Evolutionary conservation across 2,329 filamentous ascomycete genomes (phyloP).

Genomic region (Hymenoscyphus fructigenus): DNA sequence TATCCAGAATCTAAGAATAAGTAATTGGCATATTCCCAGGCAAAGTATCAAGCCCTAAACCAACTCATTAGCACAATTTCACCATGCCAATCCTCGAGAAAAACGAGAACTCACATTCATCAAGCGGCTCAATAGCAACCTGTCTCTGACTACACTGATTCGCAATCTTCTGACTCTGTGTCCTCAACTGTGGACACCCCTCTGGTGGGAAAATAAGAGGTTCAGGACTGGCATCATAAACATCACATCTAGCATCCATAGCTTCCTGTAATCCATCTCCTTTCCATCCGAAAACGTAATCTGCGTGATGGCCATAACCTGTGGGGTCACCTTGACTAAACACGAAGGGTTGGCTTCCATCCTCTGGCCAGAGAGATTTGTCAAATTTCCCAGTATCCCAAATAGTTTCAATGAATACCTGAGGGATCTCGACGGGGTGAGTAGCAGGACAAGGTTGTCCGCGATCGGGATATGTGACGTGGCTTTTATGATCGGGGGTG

Average conservation of each 20-base stretch:
- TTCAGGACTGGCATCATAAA: constrained; percentile 42
- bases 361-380: constrained; percentile 44
- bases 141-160: constrained; percentile 47
- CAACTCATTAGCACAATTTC: not conserved
- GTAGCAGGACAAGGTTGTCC: constrained; percentile 23
- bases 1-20: not conserved
- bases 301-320: constrained; percentile 12
- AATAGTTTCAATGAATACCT: constrained; percentile 50
- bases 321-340: constrained; percentile 43
- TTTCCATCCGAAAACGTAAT: constrained; percentile 15
- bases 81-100: not conserved
- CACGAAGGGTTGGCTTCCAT: constrained; percentile 44
- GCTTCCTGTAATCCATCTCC: constrained; percentile 12
- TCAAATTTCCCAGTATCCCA: constrained; percentile 47
- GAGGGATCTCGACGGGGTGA: constrained; percentile 47
- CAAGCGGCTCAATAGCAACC: constrained; percentile 48
- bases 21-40: constrained; percentile 5
- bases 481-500: constrained; percentile 17
- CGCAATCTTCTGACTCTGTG: constrained; percentile 45
- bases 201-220: constrained; percentile 9
- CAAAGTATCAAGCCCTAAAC: constrained; percentile 1
- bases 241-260: constrained; percentile 30
- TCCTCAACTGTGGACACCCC: constrained; percentile 45
- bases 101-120: constrained; percentile 43
- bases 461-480: constrained; percentile 29